These are phyloP conservation scores for Arabis alpina DNA, from an alignment of 345 rosid species.

Conservation along the genomic window DNA sequence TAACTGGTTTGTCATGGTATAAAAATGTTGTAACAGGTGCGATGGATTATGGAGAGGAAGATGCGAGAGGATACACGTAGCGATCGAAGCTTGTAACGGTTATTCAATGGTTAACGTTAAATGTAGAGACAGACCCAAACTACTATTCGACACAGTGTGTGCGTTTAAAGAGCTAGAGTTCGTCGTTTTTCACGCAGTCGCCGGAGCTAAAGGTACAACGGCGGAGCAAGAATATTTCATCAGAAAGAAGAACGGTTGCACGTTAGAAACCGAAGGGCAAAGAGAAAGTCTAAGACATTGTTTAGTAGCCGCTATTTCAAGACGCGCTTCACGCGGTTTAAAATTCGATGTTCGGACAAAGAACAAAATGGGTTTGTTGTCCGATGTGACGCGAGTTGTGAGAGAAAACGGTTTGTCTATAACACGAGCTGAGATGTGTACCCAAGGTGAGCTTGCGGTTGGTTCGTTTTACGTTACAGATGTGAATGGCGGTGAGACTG, in stretches of 20 bases:
- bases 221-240: slow-evolving; percentile 93
- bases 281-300: slow-evolving; percentile 59
- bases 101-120: slow-evolving; percentile 70
- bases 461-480: slow-evolving; percentile 81
- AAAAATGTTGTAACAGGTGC: slow-evolving; percentile 28
- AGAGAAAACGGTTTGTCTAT: slow-evolving; percentile 79
- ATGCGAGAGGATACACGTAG: slow-evolving; percentile 63
- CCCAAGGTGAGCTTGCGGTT: slow-evolving; percentile 56
- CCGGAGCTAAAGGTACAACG: slow-evolving; percentile 62
- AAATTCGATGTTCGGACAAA: slow-evolving; percentile 61
- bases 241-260: slow-evolving; percentile 75
- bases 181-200: slow-evolving; percentile 84
- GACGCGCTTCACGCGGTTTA: slow-evolving; percentile 71
- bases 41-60: slow-evolving; percentile 43
- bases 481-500: slow-evolving; percentile 60
- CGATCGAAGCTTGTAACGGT: slow-evolving; percentile 70
- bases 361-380: slow-evolving; percentile 67
- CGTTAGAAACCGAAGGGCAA: slow-evolving; percentile 60
- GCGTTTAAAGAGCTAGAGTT: slow-evolving; percentile 77
- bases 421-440: slow-evolving; percentile 63
- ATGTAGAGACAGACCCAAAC: slow-evolving; percentile 80
- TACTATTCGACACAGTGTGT: slow-evolving; percentile 84
- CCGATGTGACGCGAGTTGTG: slow-evolving; percentile 64
- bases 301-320: slow-evolving; percentile 76
- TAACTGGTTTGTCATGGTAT: not conserved